Evolutionary conservation across 345 rosid genomes (phyloP), one percentile per base, ranked within the genome.

Genomic region (Microcos paniculata): DNA sequence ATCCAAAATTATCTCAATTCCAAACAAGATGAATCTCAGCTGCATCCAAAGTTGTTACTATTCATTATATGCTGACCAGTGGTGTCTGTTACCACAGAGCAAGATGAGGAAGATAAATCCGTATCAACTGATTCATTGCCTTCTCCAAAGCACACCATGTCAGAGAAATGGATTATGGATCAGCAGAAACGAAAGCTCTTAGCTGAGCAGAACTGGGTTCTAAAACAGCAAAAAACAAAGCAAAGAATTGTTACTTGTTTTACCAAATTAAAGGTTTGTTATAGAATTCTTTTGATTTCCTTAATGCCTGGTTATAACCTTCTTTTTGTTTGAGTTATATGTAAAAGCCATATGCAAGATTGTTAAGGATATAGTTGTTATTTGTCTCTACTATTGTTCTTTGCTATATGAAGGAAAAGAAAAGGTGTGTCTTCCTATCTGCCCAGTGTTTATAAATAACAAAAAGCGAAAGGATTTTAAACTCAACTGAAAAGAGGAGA

Each of bases 121-220:
- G 77, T 81, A 62, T 73, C 81, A 78, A 56, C 72, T 70, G 85
- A 81, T 77, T 64, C 79, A 21, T 83, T 71, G 51, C 88, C 84
- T 52, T 76, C 89, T 71, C 94, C 94, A 49, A 90, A 86, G 86
- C 82, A 82, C 77, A 92, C 97, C 33, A 90, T 90, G 95, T 87
- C 84, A 67, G 95, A 94, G 85, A 94, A 89, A 66, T 94, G 97
- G 98, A 82, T 94, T 68, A 81, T 85, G 85, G 90, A 89, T 85
- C 84, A 79, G 71, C 94, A 83, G 82, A 89, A 84, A 77, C 87
- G 79, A 85, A 94, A 85, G 76, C 79, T 84, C 52, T 45, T 78
- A 52, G 79, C 56, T 63, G 91, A 94, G 75, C 89, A 82, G 85
- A 84, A 76, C 73, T 92, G 92, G 92, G 76, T 77, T 67, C 73